Evolutionary conservation across 202 grass and related monocot genomes (phyloP), one percentile per base, ranked within the genome.

Genomic region (Hordeum pubiflorum): DNA sequence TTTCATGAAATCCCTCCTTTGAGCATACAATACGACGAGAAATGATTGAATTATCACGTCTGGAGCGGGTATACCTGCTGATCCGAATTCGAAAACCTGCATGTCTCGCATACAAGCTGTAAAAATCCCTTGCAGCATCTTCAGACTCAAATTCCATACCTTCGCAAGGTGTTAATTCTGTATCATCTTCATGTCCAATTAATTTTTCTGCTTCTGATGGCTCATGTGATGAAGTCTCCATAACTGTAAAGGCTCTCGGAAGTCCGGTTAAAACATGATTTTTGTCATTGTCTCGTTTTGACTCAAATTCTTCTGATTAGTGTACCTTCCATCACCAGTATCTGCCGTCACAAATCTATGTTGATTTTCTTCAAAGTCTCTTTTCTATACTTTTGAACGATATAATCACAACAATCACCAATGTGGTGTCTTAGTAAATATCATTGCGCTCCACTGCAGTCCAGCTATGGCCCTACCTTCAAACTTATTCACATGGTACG

Each of bases 131-230:
- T 60, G 89, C 94, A 50, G 85, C 87, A 41, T 97, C 91, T 90
- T 97, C 94, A 13, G 91, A 93, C 15, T 91, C 89, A 57, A 97
- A 97, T 67, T 90, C 87, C 94, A 91, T 97, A 58, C 94, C 91
- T 86, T 93, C 94, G 32, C 86, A 91, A 69, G 94, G 91, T 61
- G 86, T 89, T 70, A 86, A 76, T 68, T 86, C 81, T 59, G 79
- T 84, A 46, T 82, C 84, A 87, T 63, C 81, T 87, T 82, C 81
- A 37, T 74, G 77, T 83, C 78, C 87, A 77, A 87, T 83, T 67
- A 87, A 15, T 1, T 80, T 85, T 79, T 84, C 84, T 72, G 38
- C 58, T 69, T 85, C 84, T 39, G 50, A 54, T 54, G 43, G n/a
- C 36, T 79, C 31, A 38, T 77, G 54, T 1, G 46, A 69, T 76